A percentile compares a stretch with the other conserved stretches of the same genome.
These are phyloP conservation scores for Chaetothyriales sp. DNA, from an alignment of 2,329 filamentous ascomycete species.

Conservation along the genomic window DNA sequence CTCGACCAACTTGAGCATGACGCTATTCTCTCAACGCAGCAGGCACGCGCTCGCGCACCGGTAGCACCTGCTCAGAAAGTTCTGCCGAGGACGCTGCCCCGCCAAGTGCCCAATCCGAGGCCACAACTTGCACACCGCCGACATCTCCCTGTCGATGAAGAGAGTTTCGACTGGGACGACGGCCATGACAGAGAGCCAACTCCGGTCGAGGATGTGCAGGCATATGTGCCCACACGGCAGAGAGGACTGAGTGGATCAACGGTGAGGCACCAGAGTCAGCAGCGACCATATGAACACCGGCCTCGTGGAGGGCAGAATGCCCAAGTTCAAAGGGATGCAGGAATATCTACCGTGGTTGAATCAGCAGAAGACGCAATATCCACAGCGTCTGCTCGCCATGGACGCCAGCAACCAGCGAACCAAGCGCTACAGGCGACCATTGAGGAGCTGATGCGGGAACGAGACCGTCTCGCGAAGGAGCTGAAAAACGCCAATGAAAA, in stretches of 20 bases:
- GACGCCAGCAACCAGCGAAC: slow-evolving; percentile 11
- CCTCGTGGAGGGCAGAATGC: background rate
- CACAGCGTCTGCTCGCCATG: background rate
- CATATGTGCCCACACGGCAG: slow-evolving; percentile 5
- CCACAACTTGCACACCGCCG: slow-evolving; percentile 3
- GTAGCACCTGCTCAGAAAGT: slow-evolving; percentile 2
- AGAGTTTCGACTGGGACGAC: slow-evolving; percentile 25
- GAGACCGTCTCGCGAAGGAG: slow-evolving; percentile 26
- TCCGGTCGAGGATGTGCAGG: slow-evolving; percentile 16
- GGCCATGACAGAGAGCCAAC: slow-evolving; percentile 17
- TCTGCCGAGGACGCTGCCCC: slow-evolving; percentile 1
- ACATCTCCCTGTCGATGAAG: slow-evolving; percentile 4
- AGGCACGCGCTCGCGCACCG: slow-evolving; percentile 6
- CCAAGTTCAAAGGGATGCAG: slow-evolving; percentile 2
- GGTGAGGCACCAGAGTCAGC: slow-evolving; percentile 9
- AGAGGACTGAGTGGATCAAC: slow-evolving; percentile 9
- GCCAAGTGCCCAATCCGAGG: slow-evolving; percentile 9
- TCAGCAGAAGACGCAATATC: background rate
- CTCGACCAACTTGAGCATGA: slow-evolving; percentile 31
- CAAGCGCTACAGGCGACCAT: slow-evolving; percentile 16
- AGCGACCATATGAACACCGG: slow-evolving; percentile 1
- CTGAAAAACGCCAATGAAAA: slow-evolving; percentile 26
- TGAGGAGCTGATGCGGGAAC: slow-evolving; percentile 22
- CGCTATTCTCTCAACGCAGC: slow-evolving; percentile 30
- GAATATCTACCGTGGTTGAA: slow-evolving; percentile 3